Evolutionary conservation across 306 rosid genomes (phyloP).

Genomic region (Herpetospermum pedunculosum): DNA sequence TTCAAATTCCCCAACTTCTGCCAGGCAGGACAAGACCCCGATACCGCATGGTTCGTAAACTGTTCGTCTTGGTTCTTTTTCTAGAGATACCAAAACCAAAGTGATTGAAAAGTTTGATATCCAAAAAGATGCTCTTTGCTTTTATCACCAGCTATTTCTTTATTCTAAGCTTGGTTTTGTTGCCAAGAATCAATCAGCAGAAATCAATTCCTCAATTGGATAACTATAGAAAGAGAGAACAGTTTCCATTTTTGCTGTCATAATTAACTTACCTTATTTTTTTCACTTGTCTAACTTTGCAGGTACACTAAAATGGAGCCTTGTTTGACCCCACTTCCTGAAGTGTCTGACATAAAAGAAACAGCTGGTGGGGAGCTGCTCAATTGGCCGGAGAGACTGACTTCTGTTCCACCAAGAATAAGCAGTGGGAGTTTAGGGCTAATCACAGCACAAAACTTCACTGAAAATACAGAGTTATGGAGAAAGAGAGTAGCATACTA

Average conservation of each 20-base stretch:
- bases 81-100: conserved; percentile 48
- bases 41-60: conserved; percentile 64
- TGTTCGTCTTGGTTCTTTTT: neutral
- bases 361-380: conserved; percentile 58
- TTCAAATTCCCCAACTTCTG: conserved; percentile 66
- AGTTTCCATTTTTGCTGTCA: neutral
- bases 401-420: conserved; percentile 72
- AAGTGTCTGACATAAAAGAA: conserved; percentile 39
- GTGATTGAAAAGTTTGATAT: conserved; percentile 24
- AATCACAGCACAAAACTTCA: conserved; percentile 47
- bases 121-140: neutral
- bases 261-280: neutral
- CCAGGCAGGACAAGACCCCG: conserved; percentile 47
- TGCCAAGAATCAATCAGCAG: neutral
- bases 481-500: conserved; percentile 56
- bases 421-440: conserved; percentile 49
- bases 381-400: conserved; percentile 77
- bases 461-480: conserved; percentile 49
- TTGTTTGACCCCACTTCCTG: conserved; percentile 82
- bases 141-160: neutral
- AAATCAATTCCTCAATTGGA: neutral
- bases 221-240: neutral
- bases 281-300: neutral
- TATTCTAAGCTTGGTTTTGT: neutral
- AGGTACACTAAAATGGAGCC: conserved; percentile 84